Evolutionary conservation across 2,329 filamentous ascomycete genomes (phyloP), one percentile per base, ranked within the genome.

Genomic region (Microcera coccophila): DNA sequence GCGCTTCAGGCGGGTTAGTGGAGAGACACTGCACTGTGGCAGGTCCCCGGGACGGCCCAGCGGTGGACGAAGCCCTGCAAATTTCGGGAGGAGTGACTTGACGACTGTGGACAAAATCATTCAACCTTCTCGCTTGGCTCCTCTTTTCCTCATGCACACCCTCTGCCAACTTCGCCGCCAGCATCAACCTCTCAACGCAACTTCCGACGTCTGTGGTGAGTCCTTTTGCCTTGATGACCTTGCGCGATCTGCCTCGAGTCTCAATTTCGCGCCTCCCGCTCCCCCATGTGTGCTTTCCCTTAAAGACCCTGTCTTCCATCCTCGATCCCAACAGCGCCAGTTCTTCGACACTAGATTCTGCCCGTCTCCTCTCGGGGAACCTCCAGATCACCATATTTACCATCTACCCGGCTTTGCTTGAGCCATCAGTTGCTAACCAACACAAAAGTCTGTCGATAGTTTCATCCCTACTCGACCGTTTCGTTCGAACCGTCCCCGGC

Each of bases 141-240:
- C 66, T 69, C 66, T 69, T 69, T 69, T 69, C 66, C 64, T 62
- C 63, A 63, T 66, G 59, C 65, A 67, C 66, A 66, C 63, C 61
- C 58, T 62, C 64, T 61, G 57, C 58, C 62, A 57, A 56, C 57
- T 60, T 58, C 47, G 53, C 58, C 57, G 51, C 60, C 63, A 56
- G 58, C 60, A 62, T 58, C 60, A 61, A 57, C 55, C 62, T 55
- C 51, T 38, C 60, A 62, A 55, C 45, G 54, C 55, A 51, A 52
- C 54, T 62, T 54, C 48, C 47, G 59, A 52, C 57, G 48, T 58
- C 58, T 59, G 59, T 63, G 58, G 66, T 70, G 52, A 69, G 68
- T 69, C 51, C 45, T 54, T 54, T 62, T 53, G 53, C 49, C 50
- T 59, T 55, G 57, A 50, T 60, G 48, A 42, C 50, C 56, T 47